A percentile compares a stretch with the other conserved stretches of the same genome.
Conservation (phyloP, 108 stramenopile genomes). For the Bacterosira constricta region DNA sequence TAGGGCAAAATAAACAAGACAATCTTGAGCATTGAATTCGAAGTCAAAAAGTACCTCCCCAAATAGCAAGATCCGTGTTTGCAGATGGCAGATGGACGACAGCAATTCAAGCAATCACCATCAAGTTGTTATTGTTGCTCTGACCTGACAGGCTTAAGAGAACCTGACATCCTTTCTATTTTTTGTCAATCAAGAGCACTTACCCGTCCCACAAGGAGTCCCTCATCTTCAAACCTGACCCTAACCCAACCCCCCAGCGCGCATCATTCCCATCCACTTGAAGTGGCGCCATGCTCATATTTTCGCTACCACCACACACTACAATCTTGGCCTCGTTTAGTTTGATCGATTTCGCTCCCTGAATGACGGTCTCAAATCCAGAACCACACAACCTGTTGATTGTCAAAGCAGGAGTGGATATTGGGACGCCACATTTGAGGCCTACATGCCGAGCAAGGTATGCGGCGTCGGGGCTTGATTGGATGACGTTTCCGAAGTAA, state of each 20-base stretch:
- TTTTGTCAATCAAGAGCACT: background rate
- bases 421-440: constrained; percentile 76
- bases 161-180: background rate
- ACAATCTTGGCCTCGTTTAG: constrained; percentile 85
- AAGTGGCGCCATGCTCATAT: constrained; percentile 95
- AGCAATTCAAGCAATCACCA: background rate
- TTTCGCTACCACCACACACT: constrained; percentile 95
- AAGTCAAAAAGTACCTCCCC: too few species aligned
- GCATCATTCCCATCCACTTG: constrained; percentile 82
- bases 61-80: too few species aligned
- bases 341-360: constrained; percentile 89
- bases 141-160: background rate
- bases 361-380: constrained; percentile 96
- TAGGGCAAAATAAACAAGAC: too few species aligned
- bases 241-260: constrained; percentile 90
- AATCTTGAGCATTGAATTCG: too few species aligned
- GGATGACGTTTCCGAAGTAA: constrained; percentile 97
- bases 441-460: constrained; percentile 96
- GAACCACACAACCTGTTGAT: constrained; percentile 97
- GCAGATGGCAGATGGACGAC: constrained; percentile 42
- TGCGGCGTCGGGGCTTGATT: constrained; percentile 88
- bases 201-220: constrained; percentile 78
- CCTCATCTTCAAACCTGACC: constrained; percentile 75
- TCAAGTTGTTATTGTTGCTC: background rate
- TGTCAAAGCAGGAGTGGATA: constrained; percentile 88